Conservation (phyloP, 352 stramenopile species). For the Phytophthora fragariaefolia region DNA sequence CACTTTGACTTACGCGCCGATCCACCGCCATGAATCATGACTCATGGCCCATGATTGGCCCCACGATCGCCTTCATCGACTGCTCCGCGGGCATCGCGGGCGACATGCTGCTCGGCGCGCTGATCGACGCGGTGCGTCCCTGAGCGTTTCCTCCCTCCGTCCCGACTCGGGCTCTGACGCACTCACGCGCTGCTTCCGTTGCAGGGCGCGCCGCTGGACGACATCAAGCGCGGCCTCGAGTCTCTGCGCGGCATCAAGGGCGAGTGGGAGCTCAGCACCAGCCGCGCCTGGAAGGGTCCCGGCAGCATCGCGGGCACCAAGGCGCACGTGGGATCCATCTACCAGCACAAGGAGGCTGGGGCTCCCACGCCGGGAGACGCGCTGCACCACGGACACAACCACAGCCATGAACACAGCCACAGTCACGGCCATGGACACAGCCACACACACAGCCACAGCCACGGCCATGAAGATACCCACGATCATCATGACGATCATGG, state of each 20-base stretch:
- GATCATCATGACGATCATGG: constrained; percentile 11
- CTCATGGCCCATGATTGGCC: constrained; percentile 32
- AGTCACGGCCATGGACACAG: constrained; percentile 28
- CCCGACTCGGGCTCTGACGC: not conserved
- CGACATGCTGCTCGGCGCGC: constrained; percentile 91
- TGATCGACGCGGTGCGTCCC: constrained; percentile 84
- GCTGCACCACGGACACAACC: constrained; percentile 22
- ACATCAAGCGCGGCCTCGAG: constrained; percentile 63
- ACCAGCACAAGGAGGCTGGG: constrained; percentile 71
- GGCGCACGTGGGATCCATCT: constrained; percentile 88
- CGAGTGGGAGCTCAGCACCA: constrained; percentile 87
- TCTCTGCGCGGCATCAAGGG: constrained; percentile 71
- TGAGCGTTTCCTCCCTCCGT: not conserved
- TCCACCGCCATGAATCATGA: not conserved
- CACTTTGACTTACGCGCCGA: not conserved
- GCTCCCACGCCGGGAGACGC: constrained; percentile 30
- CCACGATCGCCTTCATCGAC: constrained; percentile 76
- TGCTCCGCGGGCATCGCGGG: constrained; percentile 91
- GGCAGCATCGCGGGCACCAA: constrained; percentile 92
- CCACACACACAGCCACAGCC: constrained; percentile 32
- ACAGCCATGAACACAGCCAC: constrained; percentile 28
- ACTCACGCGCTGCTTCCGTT: not conserved
- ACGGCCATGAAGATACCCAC: constrained; percentile 37
- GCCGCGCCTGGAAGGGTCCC: constrained; percentile 82
- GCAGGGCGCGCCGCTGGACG: constrained; percentile 66